phyloP scores from a whole-genome alignment of 2,329 filamentous ascomycete genomes.

The Fusarium musae region DNA sequence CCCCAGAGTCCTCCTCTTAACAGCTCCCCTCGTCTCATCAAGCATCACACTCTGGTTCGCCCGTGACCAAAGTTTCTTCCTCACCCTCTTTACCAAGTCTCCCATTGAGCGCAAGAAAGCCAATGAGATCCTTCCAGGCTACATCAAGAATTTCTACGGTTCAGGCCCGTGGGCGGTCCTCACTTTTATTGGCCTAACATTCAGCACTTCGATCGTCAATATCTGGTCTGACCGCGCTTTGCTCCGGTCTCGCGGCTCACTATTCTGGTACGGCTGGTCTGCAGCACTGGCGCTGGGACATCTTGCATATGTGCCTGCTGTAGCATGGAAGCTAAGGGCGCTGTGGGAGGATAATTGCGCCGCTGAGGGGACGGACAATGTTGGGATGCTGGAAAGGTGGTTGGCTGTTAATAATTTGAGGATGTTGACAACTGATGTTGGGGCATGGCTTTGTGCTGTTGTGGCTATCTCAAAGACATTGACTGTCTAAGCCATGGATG shows the following conservation, averaged over 20 bases:
- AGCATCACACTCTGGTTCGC: conserved; percentile 59
- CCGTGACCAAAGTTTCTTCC: conserved; percentile 57
- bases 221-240: conserved; percentile 38
- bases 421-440: conserved; percentile 50
- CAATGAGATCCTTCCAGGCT: conserved; percentile 55
- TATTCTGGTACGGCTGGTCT: conserved; percentile 49
- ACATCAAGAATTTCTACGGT: conserved; percentile 56
- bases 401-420: conserved; percentile 46
- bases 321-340: conserved; percentile 48
- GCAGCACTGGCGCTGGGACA: conserved; percentile 48
- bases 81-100: conserved; percentile 50
- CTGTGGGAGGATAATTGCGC: conserved; percentile 43
- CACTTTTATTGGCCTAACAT: conserved; percentile 50
- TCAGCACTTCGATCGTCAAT: conserved; percentile 44
- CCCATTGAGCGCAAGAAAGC: conserved; percentile 44
- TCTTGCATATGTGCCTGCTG: conserved; percentile 48
- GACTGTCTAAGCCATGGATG: not conserved
- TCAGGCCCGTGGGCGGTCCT: conserved; percentile 49
- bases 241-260: conserved; percentile 41
- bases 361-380: conserved; percentile 40
- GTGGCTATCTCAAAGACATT: conserved; percentile 47
- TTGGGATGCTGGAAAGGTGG: conserved; percentile 48
- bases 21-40: conserved; percentile 59
- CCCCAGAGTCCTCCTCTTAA: conserved; percentile 52
- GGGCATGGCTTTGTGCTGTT: conserved; percentile 48